These are phyloP conservation scores for Laguncularia racemosa DNA, from an alignment of 345 rosid genomes.

Conservation along the genomic window DNA sequence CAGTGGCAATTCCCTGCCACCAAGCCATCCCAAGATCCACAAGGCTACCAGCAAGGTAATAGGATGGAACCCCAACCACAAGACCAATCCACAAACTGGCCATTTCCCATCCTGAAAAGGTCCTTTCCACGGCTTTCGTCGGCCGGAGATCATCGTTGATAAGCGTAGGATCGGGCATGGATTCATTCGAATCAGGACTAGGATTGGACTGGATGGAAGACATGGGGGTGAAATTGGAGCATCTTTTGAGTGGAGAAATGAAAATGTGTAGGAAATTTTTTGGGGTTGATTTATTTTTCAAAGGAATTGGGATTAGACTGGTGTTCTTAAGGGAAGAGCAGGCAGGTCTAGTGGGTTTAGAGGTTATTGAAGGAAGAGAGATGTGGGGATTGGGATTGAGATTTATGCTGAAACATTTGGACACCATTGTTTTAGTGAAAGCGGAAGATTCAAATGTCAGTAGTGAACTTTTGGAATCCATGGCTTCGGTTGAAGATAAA, in stretches of 20 bases:
- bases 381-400: slow-evolving; percentile 32
- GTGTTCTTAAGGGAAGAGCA: slow-evolving; percentile 11
- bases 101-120: slow-evolving; percentile 71
- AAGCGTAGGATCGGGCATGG: slow-evolving; percentile 52
- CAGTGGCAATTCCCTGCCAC: slow-evolving; percentile 98
- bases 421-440: slow-evolving; percentile 32
- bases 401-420: slow-evolving; percentile 40
- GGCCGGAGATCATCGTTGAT: slow-evolving; percentile 89
- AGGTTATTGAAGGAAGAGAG: neutral
- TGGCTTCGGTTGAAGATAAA: slow-evolving; percentile 16
- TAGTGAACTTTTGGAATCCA: slow-evolving; percentile 9
- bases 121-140: slow-evolving; percentile 42
- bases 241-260: slow-evolving; percentile 5
- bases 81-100: slow-evolving; percentile 96
- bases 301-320: neutral
- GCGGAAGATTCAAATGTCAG: slow-evolving; percentile 5
- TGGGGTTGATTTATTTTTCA: slow-evolving; percentile 4
- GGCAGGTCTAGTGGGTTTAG: slow-evolving; percentile 15
- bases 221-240: slow-evolving; percentile 21
- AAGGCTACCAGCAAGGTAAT: slow-evolving; percentile 81
- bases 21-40: slow-evolving; percentile 97
- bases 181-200: slow-evolving; percentile 3
- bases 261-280: neutral
- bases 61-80: slow-evolving; percentile 89
- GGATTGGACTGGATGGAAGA: slow-evolving; percentile 20